A percentile compares a stretch with the other conserved stretches of the same genome.
Evolutionary conservation across 768 basidiomycete species (phyloP).

Genomic region (Hygrophorus pudorinus): DNA sequence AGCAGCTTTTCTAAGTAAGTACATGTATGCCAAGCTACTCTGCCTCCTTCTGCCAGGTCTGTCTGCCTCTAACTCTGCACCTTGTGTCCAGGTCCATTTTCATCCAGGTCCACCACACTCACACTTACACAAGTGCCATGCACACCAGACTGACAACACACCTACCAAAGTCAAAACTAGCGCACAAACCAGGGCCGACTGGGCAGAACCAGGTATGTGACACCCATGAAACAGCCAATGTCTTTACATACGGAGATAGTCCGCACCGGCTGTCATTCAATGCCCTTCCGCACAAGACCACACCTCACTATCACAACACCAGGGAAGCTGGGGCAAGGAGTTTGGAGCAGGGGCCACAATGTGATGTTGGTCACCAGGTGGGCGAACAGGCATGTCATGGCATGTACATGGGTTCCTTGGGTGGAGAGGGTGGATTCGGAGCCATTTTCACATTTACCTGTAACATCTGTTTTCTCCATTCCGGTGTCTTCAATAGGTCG

Average conservation of each 20-base stretch:
- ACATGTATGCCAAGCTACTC: no score
- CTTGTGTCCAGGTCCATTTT: not conserved
- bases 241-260: conserved; percentile 21
- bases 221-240: conserved; percentile 28
- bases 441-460: conserved; percentile 48
- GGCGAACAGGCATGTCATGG: conserved; percentile 27
- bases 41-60: no score
- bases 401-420: conserved; percentile 31
- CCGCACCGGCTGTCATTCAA: not conserved
- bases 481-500: conserved; percentile 36
- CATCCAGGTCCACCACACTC: conserved; percentile 17
- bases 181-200: conserved; percentile 17
- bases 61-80: not conserved
- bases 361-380: conserved; percentile 14
- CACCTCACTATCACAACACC: conserved; percentile 4
- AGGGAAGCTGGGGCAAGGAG: conserved; percentile 58
- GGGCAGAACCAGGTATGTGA: conserved; percentile 42
- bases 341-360: conserved; percentile 27
- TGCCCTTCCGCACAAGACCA: conserved; percentile 8
- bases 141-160: conserved; percentile 7
- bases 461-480: conserved; percentile 59
- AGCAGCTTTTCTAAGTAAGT: no score
- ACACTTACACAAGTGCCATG: conserved; percentile 9
- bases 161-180: conserved; percentile 13
- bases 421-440: conserved; percentile 40